A percentile compares a stretch with the other conserved stretches of the same genome.
phyloP scores from a whole-genome alignment of 805 yeast species.

The Lipomyces kockii region DNA sequence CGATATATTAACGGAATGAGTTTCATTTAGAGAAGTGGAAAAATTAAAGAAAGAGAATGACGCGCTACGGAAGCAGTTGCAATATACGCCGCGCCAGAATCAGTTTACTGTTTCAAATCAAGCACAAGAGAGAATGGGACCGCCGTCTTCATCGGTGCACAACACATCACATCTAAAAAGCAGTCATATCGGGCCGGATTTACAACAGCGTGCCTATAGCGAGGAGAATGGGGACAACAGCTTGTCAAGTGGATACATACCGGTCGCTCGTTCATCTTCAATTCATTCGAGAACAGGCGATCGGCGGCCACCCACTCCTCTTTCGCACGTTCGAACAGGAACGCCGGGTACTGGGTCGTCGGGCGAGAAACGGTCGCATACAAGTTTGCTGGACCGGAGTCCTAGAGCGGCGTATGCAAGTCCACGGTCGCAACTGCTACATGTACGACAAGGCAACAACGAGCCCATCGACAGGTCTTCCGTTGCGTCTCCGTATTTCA shows the following conservation, averaged over 20 bases:
- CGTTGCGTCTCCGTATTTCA: conserved; percentile 7
- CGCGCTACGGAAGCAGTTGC: conserved; percentile 3
- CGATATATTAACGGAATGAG: neutral
- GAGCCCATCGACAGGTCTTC: neutral
- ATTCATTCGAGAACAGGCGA: neutral
- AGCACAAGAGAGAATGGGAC: neutral
- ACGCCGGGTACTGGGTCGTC: conserved; percentile 1
- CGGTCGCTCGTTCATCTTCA: neutral
- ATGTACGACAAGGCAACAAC: neutral
- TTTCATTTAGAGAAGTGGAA: conserved; percentile 2
- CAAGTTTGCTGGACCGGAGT: neutral
- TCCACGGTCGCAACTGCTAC: neutral
- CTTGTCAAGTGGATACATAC: neutral
- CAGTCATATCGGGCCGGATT: neutral
- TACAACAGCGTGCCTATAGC: neutral
- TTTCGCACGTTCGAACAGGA: neutral
- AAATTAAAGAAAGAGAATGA: conserved; percentile 6
- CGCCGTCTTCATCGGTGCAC: neutral
- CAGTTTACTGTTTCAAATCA: neutral
- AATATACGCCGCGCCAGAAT: neutral
- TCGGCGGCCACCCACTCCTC: conserved; percentile 1
- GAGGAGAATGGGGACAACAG: conserved; percentile 1
- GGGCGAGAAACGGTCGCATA: neutral
- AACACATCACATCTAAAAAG: neutral
- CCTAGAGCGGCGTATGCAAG: neutral